phyloP scores from a whole-genome alignment of 1,284 basidiomycete species.

The Xerocomus nothofagi region DNA sequence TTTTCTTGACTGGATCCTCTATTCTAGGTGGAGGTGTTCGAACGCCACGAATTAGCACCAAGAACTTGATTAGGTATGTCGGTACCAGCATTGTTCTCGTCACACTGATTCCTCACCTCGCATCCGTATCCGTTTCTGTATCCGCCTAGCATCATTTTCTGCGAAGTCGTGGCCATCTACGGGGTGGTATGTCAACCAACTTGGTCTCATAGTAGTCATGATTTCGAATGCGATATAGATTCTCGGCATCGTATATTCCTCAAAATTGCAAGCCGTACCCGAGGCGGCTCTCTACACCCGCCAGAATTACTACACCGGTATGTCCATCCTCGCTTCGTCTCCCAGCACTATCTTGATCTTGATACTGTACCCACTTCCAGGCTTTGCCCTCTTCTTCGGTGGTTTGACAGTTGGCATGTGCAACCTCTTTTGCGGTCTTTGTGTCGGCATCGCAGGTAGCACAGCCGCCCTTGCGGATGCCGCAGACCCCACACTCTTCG shows the following conservation, averaged over 20 bases:
- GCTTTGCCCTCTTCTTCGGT: slow-evolving; percentile 93
- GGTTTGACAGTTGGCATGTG: slow-evolving; percentile 88
- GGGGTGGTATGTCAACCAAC: slow-evolving; percentile 68
- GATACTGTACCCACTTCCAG: slow-evolving; percentile 38
- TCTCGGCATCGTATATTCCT: slow-evolving; percentile 91
- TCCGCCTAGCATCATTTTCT: slow-evolving; percentile 87
- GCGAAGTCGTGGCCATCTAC: slow-evolving; percentile 97
- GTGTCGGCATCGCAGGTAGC: slow-evolving; percentile 89
- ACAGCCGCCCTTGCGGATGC: slow-evolving; percentile 92
- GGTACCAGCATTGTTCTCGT: neutral
- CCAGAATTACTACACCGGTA: slow-evolving; percentile 89
- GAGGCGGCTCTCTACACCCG: slow-evolving; percentile 71
- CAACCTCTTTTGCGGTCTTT: slow-evolving; percentile 91
- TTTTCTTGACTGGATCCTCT: slow-evolving; percentile 93
- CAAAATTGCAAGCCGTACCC: slow-evolving; percentile 67
- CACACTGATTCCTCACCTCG: neutral
- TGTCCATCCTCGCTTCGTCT: slow-evolving; percentile 14
- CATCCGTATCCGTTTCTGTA: neutral
- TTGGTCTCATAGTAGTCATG: neutral
- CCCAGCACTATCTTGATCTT: neutral
- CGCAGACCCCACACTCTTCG: slow-evolving; percentile 88
- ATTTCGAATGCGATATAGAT: slow-evolving; percentile 50
- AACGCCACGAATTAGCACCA: slow-evolving; percentile 92
- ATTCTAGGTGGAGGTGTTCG: slow-evolving; percentile 96
- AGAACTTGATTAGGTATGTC: slow-evolving; percentile 91